Evolutionary conservation across 1,139 yeast species (phyloP), one percentile per base, ranked within the genome.

Genomic region (Taphrina populina): DNA sequence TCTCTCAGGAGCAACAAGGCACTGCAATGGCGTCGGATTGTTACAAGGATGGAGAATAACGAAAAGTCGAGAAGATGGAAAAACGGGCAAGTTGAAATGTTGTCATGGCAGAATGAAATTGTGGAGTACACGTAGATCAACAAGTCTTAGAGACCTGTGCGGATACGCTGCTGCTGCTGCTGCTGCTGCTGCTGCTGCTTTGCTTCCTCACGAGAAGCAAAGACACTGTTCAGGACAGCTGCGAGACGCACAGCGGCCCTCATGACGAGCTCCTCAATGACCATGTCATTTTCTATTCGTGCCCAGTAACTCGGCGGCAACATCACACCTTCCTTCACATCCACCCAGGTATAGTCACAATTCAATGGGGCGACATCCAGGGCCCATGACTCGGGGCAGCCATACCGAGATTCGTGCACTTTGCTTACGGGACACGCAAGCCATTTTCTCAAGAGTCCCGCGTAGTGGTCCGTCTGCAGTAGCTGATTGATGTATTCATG

Each of bases 381-480:
- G 0, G 56, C 46, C 56, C 56, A 52, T 23, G 4, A n/a, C 29
- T 52, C 56, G 4, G 56, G 56, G 19, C 56, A 52, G 8, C 54
- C 54, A 24, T 29, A 49, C 13, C 33, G 27, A 3, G 54, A 33
- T 11, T 29, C 26, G n/a, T n/a, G n/a, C 8, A 39, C 40, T 5
- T 45, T 13, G 13, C 10, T 39, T 24, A 33, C 29, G 15, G 54
- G 54, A 17, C 54, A 49, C 2, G 15, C 11, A 10, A 40, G 34
- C 54, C 54, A 49, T 15, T 23, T 17, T 24, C 36, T 27, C 10
- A 29, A 15, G 11, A 13, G 37, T 17, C 20, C 10, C 15, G 23
- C 46, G 24, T 36, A 49, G n/a, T 26, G 32, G 15, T 21, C 20
- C 11, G 24, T 15, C 11, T 23, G 39, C 40, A 49, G 29, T 21